These are phyloP conservation scores for Tinospora cordifolia DNA, from an alignment of 164 flowering plant genomes.

Conservation along the genomic window DNA sequence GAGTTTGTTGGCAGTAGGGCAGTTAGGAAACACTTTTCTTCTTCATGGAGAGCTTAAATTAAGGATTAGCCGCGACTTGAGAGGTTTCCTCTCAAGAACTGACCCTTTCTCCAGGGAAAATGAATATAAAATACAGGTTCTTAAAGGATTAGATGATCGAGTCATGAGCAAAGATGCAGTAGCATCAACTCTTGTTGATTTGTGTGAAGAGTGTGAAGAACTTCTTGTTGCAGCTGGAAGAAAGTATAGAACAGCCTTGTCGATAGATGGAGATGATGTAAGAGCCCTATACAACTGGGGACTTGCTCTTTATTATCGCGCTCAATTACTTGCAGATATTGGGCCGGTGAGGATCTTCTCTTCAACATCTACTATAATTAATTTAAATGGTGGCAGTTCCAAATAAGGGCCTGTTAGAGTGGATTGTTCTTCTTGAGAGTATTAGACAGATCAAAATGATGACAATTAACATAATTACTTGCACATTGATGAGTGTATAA, in stretches of 20 bases:
- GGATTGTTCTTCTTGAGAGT: not conserved
- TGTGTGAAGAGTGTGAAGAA: slow-evolving; percentile 90
- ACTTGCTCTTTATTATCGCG: slow-evolving; percentile 85
- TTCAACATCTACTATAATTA: not conserved
- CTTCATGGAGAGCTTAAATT: slow-evolving; percentile 85
- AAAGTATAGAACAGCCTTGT: slow-evolving; percentile 63
- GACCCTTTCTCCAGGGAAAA: slow-evolving; percentile 24
- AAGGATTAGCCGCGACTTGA: slow-evolving; percentile 58
- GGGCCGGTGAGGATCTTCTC: slow-evolving; percentile 64
- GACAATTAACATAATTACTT: no score
- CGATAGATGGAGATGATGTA: slow-evolving; percentile 75
- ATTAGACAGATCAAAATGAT: not conserved
- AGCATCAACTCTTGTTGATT: slow-evolving; percentile 48
- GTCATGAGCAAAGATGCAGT: slow-evolving; percentile 38
- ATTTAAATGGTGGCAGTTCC: not conserved
- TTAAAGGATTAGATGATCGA: slow-evolving; percentile 25
- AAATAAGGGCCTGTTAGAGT: not conserved
- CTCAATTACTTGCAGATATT: slow-evolving; percentile 84
- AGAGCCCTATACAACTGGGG: slow-evolving; percentile 95
- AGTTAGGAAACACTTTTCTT: slow-evolving; percentile 81
- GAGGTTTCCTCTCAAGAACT: slow-evolving; percentile 41
- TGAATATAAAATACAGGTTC: slow-evolving; percentile 12
- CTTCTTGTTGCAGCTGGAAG: slow-evolving; percentile 88
- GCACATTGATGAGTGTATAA: no score
- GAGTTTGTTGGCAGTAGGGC: slow-evolving; percentile 88